Base-by-base conservation (phyloP, 2,329 filamentous ascomycete species). In the Colletotrichum sp. region DNA sequence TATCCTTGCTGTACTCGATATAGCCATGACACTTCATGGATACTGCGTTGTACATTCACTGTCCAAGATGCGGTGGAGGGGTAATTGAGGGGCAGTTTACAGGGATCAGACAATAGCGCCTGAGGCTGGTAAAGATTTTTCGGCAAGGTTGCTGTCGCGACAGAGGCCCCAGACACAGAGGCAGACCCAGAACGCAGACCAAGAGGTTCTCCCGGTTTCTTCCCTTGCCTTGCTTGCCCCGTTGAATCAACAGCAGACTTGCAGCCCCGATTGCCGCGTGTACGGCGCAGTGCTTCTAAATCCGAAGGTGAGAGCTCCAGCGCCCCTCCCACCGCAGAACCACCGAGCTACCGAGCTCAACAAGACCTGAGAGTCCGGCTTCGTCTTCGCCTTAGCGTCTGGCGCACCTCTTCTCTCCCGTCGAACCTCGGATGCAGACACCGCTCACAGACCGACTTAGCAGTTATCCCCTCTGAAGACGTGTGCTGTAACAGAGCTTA, bases 161-260 rank as follows among this genome's bases (percentile, higher is more conserved):
- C 70, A 52, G 63, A 48, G 36, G 44, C 44, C 44, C n/a, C 44
- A n/a, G 39, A 48, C 39, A 28, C n/a, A 57, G 22, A 52, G 15
- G n/a, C 36, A 67, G 44, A 55, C 39, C 39, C 39, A 26, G 30
- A 32, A n/a, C 30, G 52, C 28, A 67, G 69, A 59, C 73, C 72
- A 44, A 69, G 62, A 52, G 70, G 44, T 76, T 76, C 74, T 76
- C 57, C 74, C 74, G 74, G 65, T 74, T 76, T 76, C 70, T 74
- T 66, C 74, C 70, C 44, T 22, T 52, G 44, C 44, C n/a, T 52
- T 52, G 44, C 44, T 59, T 36, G 59, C 69, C 44, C 70, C 57
- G 44, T 72, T 57, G 36, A 67, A 26, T 64, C 39, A 44, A 57
- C 63, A 62, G 64, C 65, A 34, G 30, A 34, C 59, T 71, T 57